These are phyloP conservation scores for Ogataea trehaloabstinens DNA, from an alignment of 805 yeast species.

Conservation along the genomic window DNA sequence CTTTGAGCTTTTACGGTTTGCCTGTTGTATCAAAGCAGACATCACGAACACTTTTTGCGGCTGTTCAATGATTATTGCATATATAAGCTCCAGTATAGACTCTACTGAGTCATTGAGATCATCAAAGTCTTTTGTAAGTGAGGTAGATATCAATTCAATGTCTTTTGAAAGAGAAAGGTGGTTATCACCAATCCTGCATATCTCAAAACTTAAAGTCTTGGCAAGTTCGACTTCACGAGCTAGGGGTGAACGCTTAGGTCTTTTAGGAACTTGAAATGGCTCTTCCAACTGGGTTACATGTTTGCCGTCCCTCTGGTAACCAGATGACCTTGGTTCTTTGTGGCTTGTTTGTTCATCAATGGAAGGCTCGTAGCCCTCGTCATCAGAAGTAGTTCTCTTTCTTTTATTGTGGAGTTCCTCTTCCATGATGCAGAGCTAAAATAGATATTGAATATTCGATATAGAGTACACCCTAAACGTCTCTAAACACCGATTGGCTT, in stretches of 20 bases:
- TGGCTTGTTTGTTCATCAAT: conserved; percentile 4
- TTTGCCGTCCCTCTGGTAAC: not conserved
- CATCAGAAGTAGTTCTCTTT: conserved; percentile 17
- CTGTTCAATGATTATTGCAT: conserved; percentile 76
- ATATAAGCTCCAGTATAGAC: conserved; percentile 59
- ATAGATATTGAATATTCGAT: too few relatives aligned
- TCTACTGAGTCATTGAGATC: conserved; percentile 51
- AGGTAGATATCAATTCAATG: conserved; percentile 64
- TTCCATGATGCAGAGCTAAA: conserved; percentile 4
- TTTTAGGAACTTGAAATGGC: conserved; percentile 6
- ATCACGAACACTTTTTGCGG: conserved; percentile 85
- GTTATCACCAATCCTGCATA: conserved; percentile 59
- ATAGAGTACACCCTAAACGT: too few relatives aligned
- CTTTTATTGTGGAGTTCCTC: conserved; percentile 16
- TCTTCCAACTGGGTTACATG: not conserved
- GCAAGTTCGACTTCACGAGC: conserved; percentile 34
- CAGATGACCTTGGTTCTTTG: not conserved
- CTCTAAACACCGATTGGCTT: too few relatives aligned
- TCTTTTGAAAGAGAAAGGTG: conserved; percentile 37
- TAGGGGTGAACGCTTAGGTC: conserved; percentile 16
- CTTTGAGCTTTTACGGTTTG: conserved; percentile 59
- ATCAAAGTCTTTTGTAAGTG: conserved; percentile 64
- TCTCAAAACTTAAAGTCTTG: conserved; percentile 46
- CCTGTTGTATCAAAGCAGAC: conserved; percentile 61
- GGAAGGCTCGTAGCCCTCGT: conserved; percentile 20